Conservation (phyloP, 2,329 filamentous ascomycete species). For the Monosporascus ibericus region DNA sequence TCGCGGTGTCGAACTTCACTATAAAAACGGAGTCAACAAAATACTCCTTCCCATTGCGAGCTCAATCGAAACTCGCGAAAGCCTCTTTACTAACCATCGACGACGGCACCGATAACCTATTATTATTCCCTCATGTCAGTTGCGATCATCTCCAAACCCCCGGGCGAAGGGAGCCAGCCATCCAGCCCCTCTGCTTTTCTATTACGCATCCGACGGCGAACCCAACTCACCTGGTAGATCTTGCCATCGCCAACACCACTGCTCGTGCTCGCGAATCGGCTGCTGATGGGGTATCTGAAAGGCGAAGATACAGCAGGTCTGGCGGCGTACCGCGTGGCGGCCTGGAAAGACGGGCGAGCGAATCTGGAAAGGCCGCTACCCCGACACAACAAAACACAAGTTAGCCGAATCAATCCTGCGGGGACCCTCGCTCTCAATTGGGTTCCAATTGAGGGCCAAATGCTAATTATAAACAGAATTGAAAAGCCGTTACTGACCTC, state of each 20-base stretch:
- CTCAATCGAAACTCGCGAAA: conserved; percentile 11
- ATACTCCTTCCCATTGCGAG: conserved; percentile 1
- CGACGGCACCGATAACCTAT: conserved; percentile 96
- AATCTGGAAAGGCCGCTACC: conserved; percentile 60
- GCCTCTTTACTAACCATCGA: conserved; percentile 69
- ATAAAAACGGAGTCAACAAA: conserved; percentile 26
- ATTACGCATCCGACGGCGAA: neutral
- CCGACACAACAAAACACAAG: conserved; percentile 23
- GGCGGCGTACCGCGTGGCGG: conserved; percentile 50
- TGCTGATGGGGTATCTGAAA: conserved; percentile 49
- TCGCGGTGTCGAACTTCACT: conserved; percentile 96
- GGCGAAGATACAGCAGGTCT: conserved; percentile 39
- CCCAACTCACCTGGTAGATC: conserved; percentile 57
- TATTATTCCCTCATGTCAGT: conserved; percentile 48
- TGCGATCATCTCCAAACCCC: conserved; percentile 3
- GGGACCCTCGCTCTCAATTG: conserved; percentile 51
- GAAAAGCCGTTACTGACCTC: conserved; percentile 54
- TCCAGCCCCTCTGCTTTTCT: neutral
- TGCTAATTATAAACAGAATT: conserved; percentile 18
- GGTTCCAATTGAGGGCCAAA: conserved; percentile 11
- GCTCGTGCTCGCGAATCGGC: conserved; percentile 53
- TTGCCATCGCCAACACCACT: conserved; percentile 57
- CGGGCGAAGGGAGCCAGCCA: neutral
- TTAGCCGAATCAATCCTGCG: conserved; percentile 46
- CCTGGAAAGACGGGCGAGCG: conserved; percentile 55